Base-by-base conservation (phyloP, 305 asterid species). In the Fraxinus xanthoxyloides region DNA sequence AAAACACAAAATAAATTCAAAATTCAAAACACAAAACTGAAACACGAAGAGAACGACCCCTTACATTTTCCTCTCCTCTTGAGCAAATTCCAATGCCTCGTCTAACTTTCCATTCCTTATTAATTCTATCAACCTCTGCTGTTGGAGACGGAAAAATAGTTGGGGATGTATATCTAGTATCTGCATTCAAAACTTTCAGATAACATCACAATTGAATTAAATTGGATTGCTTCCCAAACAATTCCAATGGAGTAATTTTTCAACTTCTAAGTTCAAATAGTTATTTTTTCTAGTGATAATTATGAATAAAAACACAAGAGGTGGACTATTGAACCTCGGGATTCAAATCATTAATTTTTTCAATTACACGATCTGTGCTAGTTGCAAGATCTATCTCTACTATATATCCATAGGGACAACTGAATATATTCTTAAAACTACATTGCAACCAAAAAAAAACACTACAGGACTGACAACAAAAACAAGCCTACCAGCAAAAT, bases 21-120 rank as follows among this genome's bases (percentile, higher is more conserved):
- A n/a, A n/a, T n/a, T n/a, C n/a, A n/a, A n/a, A n/a, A n/a, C n/a
- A n/a, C n/a, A n/a, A n/a, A n/a, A n/a, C n/a, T n/a, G n/a, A n/a
- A n/a, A n/a, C n/a, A n/a, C n/a, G n/a, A n/a, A n/a, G n/a, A n/a
- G n/a, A n/a, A n/a, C n/a, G n/a, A n/a, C n/a, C n/a, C n/a, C n/a
- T 85, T 90, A 93, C 98, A 86, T 95, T 93, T 91, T 26, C 28
- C 93, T 97, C 88, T 95, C 98, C 98, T 82, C 97, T 91, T 21
- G 98, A 87, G 98, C 98, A 72, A 92, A 98, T 89, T 95, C 97
- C 88, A 93, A 85, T 86, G 98, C 98, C 83, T 93, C 97, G 76
- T 90, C 95, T 5, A 93, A 87, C 90, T 91, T 93, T 24, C 95
- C 95, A 79, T 91, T 89, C 77, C 98, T 86, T 73, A 93, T 93